These are phyloP conservation scores for Suillus spraguei DNA, from an alignment of 768 basidiomycete species.

Conservation along the genomic window DNA sequence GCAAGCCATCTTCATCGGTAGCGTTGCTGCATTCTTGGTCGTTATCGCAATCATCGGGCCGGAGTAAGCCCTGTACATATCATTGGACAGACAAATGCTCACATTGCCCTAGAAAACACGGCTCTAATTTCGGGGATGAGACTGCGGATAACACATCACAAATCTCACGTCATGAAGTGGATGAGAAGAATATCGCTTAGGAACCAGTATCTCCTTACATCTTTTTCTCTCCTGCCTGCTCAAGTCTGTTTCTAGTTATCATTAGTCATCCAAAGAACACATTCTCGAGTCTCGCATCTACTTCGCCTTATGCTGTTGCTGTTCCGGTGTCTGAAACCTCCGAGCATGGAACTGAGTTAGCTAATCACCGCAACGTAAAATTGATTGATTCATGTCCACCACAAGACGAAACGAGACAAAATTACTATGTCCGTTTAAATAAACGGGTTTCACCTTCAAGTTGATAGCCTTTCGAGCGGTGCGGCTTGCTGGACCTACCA, in stretches of 20 bases:
- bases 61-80: constrained; percentile 48
- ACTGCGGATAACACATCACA: constrained; percentile 32
- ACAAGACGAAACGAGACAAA: background rate
- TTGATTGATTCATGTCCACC: background rate
- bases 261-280: too few species aligned
- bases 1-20: constrained; percentile 10
- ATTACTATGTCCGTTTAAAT: background rate
- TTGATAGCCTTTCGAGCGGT: background rate
- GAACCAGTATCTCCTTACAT: background rate
- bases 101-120: constrained; percentile 54
- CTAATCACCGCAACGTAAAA: too few species aligned
- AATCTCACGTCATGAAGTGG: background rate
- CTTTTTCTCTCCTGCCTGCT: too few species aligned
- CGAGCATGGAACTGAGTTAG: too few species aligned
- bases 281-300: too few species aligned
- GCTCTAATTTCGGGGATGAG: constrained; percentile 75
- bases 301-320: too few species aligned
- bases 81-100: background rate
- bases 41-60: constrained; percentile 79
- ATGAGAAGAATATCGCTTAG: background rate
- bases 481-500: too few species aligned
- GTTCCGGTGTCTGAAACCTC: too few species aligned
- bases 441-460: background rate
- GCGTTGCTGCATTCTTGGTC: constrained; percentile 71
- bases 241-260: too few species aligned